Evolutionary conservation across 2,329 filamentous ascomycete species (phyloP), one percentile per base, ranked within the genome.

Genomic region (Trichoderma sp.): DNA sequence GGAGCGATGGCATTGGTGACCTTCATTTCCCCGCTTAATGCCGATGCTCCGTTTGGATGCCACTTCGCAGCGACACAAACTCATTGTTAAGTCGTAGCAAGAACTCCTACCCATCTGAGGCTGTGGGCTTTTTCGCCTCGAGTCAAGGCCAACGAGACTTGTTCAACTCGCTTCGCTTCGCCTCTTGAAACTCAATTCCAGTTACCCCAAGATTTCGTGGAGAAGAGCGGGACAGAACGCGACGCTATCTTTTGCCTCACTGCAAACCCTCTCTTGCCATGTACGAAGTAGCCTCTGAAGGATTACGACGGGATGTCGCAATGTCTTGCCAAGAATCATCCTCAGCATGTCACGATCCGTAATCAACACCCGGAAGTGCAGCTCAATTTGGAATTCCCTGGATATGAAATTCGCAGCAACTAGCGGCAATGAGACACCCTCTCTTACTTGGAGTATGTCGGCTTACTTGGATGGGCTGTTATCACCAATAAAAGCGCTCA

Each of bases 1-100:
- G 18, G n/a, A n/a, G 28, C 24, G 56, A 68, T 21, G 18, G 34
- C 26, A 39, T 24, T 21, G 57, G 43, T 53, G 66, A 61, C 36
- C 39, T 70, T 62, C 57, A 39, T 61, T 51, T 62, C 56, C 66
- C 66, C 57, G 39, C 66, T 70, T 62, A 61, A 58, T 68, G 36
- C 62, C 65, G 53, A 28, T n/a, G 24, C 36, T 47, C 36, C 56
- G 65, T 30, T 60, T 43, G 2, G 15, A 24, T n/a, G 53, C 53
- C 53, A 68, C 51, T 34, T 28, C 26, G 6, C 18, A n/a, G 65
- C 65, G 53, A 21, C 18, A 18, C 32, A 53, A 53, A 24, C 26
- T 58, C 32, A 3, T 24, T 32, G 43, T 21, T 14, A 32, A 53
- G 51, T 26, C 32, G 34, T 18, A 56, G 51, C 24, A 32, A 57